These are phyloP conservation scores for Suillus luteus DNA, from an alignment of 768 basidiomycete species.

Conservation along the genomic window DNA sequence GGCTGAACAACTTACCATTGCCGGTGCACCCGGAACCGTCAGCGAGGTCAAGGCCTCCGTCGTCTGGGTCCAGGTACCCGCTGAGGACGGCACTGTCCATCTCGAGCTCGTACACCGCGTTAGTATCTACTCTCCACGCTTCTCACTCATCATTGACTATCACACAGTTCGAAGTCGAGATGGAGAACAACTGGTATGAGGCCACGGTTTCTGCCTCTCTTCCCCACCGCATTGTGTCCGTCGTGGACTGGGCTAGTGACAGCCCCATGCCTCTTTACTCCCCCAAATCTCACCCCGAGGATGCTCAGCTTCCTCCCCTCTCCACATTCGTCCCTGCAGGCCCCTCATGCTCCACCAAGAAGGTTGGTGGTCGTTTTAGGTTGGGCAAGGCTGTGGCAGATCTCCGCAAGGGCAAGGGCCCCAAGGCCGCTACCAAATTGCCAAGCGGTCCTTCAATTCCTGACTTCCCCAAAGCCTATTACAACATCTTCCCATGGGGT, in stretches of 20 bases:
- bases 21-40: conserved; percentile 74
- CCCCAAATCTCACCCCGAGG: conserved; percentile 27
- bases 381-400: conserved; percentile 17
- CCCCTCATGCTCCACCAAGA: conserved; percentile 14
- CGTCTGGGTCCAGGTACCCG: conserved; percentile 82
- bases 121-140: conserved; percentile 1
- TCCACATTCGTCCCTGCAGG: conserved; percentile 29
- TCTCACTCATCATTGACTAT: conserved; percentile 6
- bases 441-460: conserved; percentile 11
- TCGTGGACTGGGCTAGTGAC: conserved; percentile 95
- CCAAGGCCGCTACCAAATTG: conserved; percentile 16
- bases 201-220: conserved; percentile 71
- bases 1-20: conserved; percentile 38
- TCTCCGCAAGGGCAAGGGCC: conserved; percentile 19
- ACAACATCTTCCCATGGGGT: conserved; percentile 80
- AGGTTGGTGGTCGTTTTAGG: conserved; percentile 14
- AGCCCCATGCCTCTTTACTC: conserved; percentile 46
- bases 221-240: conserved; percentile 83
- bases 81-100: conserved; percentile 53
- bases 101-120: conserved; percentile 67
- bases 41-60: conserved; percentile 79
- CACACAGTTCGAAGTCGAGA: conserved; percentile 81
- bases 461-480: conserved; percentile 41
- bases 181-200: conserved; percentile 97
- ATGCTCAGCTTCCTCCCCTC: conserved; percentile 25